phyloP scores from a whole-genome alignment of 2,329 filamentous ascomycete species.

The Tolypocladium ophioglossoides region DNA sequence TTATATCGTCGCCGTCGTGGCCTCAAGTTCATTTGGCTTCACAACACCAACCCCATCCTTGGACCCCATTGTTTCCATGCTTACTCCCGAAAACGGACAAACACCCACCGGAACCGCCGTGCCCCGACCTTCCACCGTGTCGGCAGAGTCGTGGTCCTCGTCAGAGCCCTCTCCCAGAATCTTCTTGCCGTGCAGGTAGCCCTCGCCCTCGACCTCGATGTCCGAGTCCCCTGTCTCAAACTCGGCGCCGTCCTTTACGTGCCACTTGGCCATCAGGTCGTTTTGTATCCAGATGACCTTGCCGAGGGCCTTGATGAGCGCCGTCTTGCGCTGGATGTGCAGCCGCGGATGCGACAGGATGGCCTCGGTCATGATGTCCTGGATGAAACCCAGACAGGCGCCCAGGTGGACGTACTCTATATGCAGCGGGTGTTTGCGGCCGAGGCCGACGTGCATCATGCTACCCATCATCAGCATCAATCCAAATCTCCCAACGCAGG shows the following conservation, averaged over 20 bases:
- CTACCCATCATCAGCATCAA: conserved; percentile 20
- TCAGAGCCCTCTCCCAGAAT: conserved; percentile 30
- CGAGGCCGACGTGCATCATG: conserved; percentile 74
- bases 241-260: conserved; percentile 59
- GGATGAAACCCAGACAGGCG: conserved; percentile 60
- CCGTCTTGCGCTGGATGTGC: conserved; percentile 56
- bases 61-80: background rate
- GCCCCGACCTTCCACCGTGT: background rate
- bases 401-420: conserved; percentile 76
- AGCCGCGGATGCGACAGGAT: conserved; percentile 62
- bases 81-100: background rate
- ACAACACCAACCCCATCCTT: background rate
- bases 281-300: conserved; percentile 88
- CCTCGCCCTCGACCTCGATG: conserved; percentile 47
- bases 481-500: background rate
- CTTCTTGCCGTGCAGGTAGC: conserved; percentile 53
- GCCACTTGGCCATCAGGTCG: conserved; percentile 77
- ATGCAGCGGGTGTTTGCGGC: conserved; percentile 60
- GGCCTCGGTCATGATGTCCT: conserved; percentile 67
- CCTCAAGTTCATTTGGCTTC: background rate
- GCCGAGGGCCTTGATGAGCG: conserved; percentile 62
- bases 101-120: background rate
- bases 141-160: background rate
- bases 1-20: background rate
- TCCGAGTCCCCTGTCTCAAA: conserved; percentile 34